Evolutionary conservation across 257 asterid genomes (phyloP).

Genomic region (Solanum rostratum): DNA sequence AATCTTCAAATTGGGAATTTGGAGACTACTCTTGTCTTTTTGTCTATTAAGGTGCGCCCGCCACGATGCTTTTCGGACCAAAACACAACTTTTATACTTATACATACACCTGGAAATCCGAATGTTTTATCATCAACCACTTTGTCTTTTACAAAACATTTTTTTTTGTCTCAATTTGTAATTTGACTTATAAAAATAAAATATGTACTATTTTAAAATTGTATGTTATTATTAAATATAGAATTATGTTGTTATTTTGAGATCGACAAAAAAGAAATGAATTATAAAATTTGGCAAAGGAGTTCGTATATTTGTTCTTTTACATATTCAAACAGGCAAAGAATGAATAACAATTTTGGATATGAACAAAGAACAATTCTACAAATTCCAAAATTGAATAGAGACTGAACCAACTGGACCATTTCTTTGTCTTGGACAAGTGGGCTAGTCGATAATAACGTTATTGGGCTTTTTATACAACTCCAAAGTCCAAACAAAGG

Average conservation of each 20-base stretch:
- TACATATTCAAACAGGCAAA: too few species aligned
- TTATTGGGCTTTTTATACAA: neutral
- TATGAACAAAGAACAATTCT: neutral
- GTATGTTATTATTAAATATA: too few species aligned
- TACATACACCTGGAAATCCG: neutral
- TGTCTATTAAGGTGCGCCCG: conserved; percentile 12
- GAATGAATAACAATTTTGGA: neutral
- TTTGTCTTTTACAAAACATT: neutral
- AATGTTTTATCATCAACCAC: neutral
- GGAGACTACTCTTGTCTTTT: conserved; percentile 1
- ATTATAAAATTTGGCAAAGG: too few species aligned
- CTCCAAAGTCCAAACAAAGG: neutral
- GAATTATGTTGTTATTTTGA: too few species aligned
- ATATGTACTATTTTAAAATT: too few species aligned
- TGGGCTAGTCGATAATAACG: neutral
- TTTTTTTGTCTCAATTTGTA: neutral
- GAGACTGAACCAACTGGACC: neutral
- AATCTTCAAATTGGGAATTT: conserved; percentile 8
- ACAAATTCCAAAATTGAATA: too few species aligned
- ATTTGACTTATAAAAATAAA: too few species aligned
- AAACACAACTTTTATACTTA: neutral
- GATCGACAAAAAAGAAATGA: too few species aligned
- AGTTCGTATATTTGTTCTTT: too few species aligned
- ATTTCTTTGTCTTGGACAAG: neutral
- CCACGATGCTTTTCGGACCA: conserved; percentile 2